phyloP scores from a whole-genome alignment of 345 rosid species.

The Aegle marmelos region DNA sequence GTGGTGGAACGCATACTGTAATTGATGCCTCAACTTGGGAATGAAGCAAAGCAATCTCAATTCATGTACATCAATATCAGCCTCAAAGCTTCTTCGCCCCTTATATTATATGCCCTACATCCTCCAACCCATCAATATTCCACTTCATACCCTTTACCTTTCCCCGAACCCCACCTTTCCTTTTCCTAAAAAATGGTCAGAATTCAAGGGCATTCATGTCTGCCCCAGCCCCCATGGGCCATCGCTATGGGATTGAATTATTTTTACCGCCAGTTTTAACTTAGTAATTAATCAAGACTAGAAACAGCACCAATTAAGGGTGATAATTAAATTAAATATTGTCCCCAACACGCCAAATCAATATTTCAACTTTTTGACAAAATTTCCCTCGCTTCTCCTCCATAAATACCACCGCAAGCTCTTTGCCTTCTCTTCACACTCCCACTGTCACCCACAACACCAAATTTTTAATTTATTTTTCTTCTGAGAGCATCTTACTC shows the following conservation, averaged over 20 bases:
- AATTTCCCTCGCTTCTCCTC: slow-evolving; percentile 9
- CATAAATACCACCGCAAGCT: slow-evolving; percentile 36
- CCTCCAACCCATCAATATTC: not conserved
- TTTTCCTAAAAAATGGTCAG: not conserved
- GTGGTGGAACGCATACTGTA: slow-evolving; percentile 15
- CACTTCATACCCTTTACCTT: slow-evolving; percentile 5
- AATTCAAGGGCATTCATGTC: slow-evolving; percentile 2
- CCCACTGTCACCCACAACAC: not conserved
- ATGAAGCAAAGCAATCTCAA: slow-evolving; percentile 29
- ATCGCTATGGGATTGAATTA: not conserved
- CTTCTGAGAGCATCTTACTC: not conserved
- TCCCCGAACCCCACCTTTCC: not conserved
- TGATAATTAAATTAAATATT: slow-evolving; percentile 18
- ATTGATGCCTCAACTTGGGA: slow-evolving; percentile 33
- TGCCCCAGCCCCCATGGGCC: too few relatives aligned
- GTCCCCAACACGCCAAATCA: not conserved
- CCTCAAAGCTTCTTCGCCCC: too few relatives aligned
- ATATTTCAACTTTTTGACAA: slow-evolving; percentile 28
- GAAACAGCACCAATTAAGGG: slow-evolving; percentile 34
- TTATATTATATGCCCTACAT: not conserved
- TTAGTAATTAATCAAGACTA: not conserved
- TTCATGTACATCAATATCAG: not conserved
- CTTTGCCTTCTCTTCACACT: slow-evolving; percentile 17
- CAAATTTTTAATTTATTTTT: not conserved
- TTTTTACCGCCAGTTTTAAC: slow-evolving; percentile 17